These are phyloP conservation scores for Beauveria sp. DNA, from an alignment of 2,329 filamentous ascomycete species.

Conservation along the genomic window DNA sequence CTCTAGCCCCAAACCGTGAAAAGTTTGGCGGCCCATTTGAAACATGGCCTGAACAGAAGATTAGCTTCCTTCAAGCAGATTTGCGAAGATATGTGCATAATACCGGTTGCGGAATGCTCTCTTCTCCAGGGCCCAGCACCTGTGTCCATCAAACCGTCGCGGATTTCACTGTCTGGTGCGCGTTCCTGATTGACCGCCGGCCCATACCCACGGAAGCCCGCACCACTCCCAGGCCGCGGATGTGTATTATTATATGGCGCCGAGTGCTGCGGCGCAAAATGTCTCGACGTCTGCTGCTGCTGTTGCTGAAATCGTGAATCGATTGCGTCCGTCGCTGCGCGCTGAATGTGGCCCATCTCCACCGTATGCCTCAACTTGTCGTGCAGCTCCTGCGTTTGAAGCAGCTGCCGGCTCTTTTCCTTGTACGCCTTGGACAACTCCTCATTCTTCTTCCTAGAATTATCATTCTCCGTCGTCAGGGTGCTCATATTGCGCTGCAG, in stretches of 20 bases:
- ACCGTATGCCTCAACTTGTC: conserved; percentile 51
- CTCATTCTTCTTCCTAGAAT: conserved; percentile 61
- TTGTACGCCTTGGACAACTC: conserved; percentile 59
- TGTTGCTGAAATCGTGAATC: conserved; percentile 16
- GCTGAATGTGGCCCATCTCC: conserved; percentile 46
- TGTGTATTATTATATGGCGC: conserved; percentile 9
- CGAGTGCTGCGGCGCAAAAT: conserved; percentile 9
- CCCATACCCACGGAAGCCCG: background rate
- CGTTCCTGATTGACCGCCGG: background rate
- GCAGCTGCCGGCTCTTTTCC: conserved; percentile 62
- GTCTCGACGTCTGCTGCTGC: conserved; percentile 10
- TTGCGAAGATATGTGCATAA: too few relatives aligned
- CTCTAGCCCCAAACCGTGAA: background rate
- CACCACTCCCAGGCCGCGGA: background rate
- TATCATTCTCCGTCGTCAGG: conserved; percentile 54
- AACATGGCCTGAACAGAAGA: background rate
- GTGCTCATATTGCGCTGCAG: conserved; percentile 57
- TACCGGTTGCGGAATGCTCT: background rate
- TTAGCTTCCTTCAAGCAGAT: background rate
- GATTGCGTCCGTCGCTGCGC: conserved; percentile 42
- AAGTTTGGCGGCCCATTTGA: background rate
- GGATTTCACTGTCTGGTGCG: background rate
- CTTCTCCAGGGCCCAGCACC: background rate
- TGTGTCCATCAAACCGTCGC: background rate
- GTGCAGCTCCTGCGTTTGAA: conserved; percentile 60